Evolutionary conservation across 2,329 filamentous ascomycete species (phyloP).

Genomic region (Macrophomina phaseolina): DNA sequence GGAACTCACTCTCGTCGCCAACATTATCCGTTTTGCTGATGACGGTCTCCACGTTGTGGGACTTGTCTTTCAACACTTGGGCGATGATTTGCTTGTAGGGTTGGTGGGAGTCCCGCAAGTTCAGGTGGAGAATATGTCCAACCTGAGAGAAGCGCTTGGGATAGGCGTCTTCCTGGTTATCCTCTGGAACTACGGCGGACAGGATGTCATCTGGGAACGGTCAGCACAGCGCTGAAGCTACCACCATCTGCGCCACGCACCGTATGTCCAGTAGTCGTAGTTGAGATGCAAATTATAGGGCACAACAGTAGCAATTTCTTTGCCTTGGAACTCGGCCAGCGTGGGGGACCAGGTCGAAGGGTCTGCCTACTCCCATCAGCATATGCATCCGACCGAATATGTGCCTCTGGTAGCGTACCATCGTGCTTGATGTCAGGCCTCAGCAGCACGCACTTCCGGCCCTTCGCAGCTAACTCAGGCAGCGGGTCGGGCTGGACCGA

Average conservation of each 20-base stretch:
- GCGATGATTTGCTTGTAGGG: slow-evolving; percentile 88
- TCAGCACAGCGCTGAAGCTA: slow-evolving; percentile 7
- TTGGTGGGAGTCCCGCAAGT: slow-evolving; percentile 80
- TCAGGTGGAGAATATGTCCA: slow-evolving; percentile 90
- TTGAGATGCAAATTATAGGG: slow-evolving; percentile 77
- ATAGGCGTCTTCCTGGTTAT: slow-evolving; percentile 77
- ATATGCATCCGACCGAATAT: neutral
- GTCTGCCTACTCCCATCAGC: slow-evolving; percentile 56
- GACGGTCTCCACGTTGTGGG: slow-evolving; percentile 79
- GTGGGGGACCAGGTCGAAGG: slow-evolving; percentile 77
- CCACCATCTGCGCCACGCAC: slow-evolving; percentile 51
- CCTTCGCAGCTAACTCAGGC: slow-evolving; percentile 51
- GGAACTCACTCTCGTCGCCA: slow-evolving; percentile 81
- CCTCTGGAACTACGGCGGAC: slow-evolving; percentile 77
- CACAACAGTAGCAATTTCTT: slow-evolving; percentile 71
- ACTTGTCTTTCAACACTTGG: slow-evolving; percentile 84
- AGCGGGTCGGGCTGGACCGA: slow-evolving; percentile 37
- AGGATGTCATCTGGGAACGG: slow-evolving; percentile 76
- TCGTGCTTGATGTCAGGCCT: slow-evolving; percentile 49
- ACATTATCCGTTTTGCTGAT: slow-evolving; percentile 96
- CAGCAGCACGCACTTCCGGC: slow-evolving; percentile 53
- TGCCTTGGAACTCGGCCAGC: slow-evolving; percentile 70
- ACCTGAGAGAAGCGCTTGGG: slow-evolving; percentile 87
- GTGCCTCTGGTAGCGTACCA: slow-evolving; percentile 34
- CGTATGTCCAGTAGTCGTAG: slow-evolving; percentile 87